Conservation (phyloP, 2,329 filamentous ascomycete species). For the Ustilaginoidea virens region DNA sequence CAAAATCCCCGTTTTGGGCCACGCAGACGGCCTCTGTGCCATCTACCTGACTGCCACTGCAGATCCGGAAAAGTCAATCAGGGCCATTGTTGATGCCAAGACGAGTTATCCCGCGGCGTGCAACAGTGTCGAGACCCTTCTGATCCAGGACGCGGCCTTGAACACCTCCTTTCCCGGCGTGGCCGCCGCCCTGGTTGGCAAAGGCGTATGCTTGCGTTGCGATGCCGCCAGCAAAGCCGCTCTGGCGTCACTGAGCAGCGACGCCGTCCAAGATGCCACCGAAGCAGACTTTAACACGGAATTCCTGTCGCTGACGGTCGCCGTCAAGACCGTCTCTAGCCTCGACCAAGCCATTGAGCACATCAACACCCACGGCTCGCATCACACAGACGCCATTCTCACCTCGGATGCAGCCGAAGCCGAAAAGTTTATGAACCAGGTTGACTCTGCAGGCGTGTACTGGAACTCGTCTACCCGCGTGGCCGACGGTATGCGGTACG, state of each 20-base stretch:
- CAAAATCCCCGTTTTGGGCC: slow-evolving; percentile 87
- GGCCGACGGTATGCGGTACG: slow-evolving; percentile 92
- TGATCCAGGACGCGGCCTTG: slow-evolving; percentile 63
- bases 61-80: slow-evolving; percentile 53
- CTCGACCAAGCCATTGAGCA: slow-evolving; percentile 64
- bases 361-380: slow-evolving; percentile 83
- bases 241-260: slow-evolving; percentile 32
- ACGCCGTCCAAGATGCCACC: slow-evolving; percentile 46
- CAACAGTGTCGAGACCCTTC: slow-evolving; percentile 83
- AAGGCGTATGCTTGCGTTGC: slow-evolving; percentile 72
- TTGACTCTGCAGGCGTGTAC: slow-evolving; percentile 87
- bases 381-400: slow-evolving; percentile 87
- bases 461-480: slow-evolving; percentile 95
- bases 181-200: slow-evolving; percentile 56
- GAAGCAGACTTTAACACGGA: slow-evolving; percentile 73
- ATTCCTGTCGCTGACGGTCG: slow-evolving; percentile 71
- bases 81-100: slow-evolving; percentile 80
- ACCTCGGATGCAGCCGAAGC: slow-evolving; percentile 54
- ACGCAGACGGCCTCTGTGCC: slow-evolving; percentile 85
- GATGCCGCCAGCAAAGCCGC: slow-evolving; percentile 53
- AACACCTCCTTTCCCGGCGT: slow-evolving; percentile 52
- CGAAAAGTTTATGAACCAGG: slow-evolving; percentile 65
- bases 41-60: slow-evolving; percentile 74
- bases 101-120: slow-evolving; percentile 90
- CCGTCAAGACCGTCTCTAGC: slow-evolving; percentile 61